Percentiles rank a stretch among this genome's conserved stretches.
These are phyloP conservation scores for Prunus davidiana DNA, from an alignment of 306 rosid species.

Conservation along the genomic window DNA sequence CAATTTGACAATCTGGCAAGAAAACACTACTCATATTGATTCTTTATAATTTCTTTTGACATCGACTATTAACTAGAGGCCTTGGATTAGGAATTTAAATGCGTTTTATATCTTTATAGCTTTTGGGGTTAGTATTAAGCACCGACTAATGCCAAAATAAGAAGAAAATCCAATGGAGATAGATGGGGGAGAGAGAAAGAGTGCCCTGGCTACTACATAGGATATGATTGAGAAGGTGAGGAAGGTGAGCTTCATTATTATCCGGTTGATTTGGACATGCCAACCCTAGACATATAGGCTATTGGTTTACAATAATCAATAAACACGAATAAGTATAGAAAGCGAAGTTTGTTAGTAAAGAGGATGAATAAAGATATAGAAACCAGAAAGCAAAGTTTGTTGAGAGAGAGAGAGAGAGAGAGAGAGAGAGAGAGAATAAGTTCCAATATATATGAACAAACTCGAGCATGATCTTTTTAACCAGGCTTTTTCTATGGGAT, in stretches of 20 bases:
- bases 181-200: too few relatives aligned
- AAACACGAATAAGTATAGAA: neutral
- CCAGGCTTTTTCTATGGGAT: neutral
- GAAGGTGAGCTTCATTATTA: constrained; percentile 1
- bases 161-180: neutral
- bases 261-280: neutral
- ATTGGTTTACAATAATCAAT: neutral
- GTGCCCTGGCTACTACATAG: neutral
- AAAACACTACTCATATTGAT: too few relatives aligned
- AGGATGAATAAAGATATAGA: neutral
- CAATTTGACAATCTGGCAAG: too few relatives aligned
- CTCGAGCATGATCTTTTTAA: neutral
- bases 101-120: too few relatives aligned
- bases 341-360: neutral
- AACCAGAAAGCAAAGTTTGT: neutral
- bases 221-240: constrained; percentile 5
- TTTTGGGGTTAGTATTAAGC: neutral
- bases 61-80: too few relatives aligned
- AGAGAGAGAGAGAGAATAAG: neutral
- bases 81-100: too few relatives aligned
- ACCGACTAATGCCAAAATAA: neutral
- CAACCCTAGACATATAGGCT: neutral
- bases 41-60: too few relatives aligned
- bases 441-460: too few relatives aligned
- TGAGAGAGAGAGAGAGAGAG: too few relatives aligned